These are phyloP conservation scores for Stephanodiscus minutulus DNA, from an alignment of 108 stramenopile genomes.

Conservation along the genomic window DNA sequence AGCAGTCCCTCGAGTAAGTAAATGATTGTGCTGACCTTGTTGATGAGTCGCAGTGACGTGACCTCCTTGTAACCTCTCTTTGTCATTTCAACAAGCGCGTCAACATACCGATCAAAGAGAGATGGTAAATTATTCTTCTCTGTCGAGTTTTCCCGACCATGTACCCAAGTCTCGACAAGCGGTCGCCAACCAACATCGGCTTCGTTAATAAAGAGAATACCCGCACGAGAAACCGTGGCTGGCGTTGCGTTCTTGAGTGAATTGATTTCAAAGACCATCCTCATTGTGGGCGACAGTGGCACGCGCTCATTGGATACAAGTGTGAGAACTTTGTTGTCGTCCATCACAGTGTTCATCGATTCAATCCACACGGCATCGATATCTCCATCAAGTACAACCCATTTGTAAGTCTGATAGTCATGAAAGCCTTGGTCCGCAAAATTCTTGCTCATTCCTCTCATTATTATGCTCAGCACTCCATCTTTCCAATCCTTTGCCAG, in stretches of 20 bases:
- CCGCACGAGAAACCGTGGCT: conserved; percentile 90
- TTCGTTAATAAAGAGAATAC: conserved; percentile 92
- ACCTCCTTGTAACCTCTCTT: conserved; percentile 83
- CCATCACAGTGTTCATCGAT: conserved; percentile 96
- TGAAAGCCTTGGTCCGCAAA: conserved; percentile 90
- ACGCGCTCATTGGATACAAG: conserved; percentile 91
- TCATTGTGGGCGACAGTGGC: conserved; percentile 86
- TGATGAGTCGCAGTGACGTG: conserved; percentile 78
- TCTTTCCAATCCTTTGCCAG: conserved; percentile 93
- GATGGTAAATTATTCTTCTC: conserved; percentile 70
- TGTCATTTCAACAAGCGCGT: conserved; percentile 68
- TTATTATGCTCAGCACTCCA: conserved; percentile 88
- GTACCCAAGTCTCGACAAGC: conserved; percentile 85
- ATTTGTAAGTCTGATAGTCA: conserved; percentile 87
- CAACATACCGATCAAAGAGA: conserved; percentile 88
- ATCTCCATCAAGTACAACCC: conserved; percentile 92
- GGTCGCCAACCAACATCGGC: conserved; percentile 90
- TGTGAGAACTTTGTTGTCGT: conserved; percentile 93
- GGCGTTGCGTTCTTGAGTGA: conserved; percentile 91
- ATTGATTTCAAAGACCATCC: conserved; percentile 94
- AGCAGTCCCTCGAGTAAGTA: conserved; percentile 79
- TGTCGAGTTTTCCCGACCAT: conserved; percentile 53
- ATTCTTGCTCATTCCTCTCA: conserved; percentile 93
- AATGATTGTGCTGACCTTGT: conserved; percentile 77
- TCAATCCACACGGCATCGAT: conserved; percentile 96